A percentile compares a stretch with the other conserved stretches of the same genome.
Conservation (phyloP, 106 monocot species). For the Allium cepa region DNA sequence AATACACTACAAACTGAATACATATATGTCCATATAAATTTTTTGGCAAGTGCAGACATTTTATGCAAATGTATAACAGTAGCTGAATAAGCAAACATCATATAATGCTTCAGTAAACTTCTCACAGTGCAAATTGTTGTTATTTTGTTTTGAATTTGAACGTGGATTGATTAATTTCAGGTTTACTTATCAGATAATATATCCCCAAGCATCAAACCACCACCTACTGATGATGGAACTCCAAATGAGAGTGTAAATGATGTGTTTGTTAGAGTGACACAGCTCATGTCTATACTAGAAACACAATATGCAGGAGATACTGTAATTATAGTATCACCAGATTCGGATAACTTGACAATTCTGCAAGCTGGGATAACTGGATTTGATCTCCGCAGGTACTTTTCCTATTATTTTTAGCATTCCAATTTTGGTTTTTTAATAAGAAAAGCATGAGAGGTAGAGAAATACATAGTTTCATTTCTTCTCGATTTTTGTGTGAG, state of each 20-base stretch:
- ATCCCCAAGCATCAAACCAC: slow-evolving; percentile 74
- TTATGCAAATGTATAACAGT: too few species aligned
- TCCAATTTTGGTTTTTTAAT: not conserved
- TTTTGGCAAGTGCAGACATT: too few species aligned
- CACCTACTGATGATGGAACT: slow-evolving; percentile 70
- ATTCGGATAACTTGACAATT: slow-evolving; percentile 80
- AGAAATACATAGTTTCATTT: too few species aligned
- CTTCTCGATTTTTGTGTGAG: too few species aligned
- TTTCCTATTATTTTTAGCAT: not conserved
- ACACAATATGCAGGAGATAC: slow-evolving; percentile 87
- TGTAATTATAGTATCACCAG: slow-evolving; percentile 72
- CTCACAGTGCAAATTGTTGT: not conserved
- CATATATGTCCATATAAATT: too few species aligned
- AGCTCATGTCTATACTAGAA: slow-evolving; percentile 88
- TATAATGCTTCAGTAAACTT: too few species aligned
- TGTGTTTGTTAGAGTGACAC: slow-evolving; percentile 80
- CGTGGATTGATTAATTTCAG: slow-evolving; percentile 18
- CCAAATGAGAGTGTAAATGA: slow-evolving; percentile 91
- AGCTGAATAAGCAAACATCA: too few species aligned
- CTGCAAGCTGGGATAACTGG: slow-evolving; percentile 81
- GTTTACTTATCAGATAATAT: slow-evolving; percentile 69
- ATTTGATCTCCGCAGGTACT: slow-evolving; percentile 71
- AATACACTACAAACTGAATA: too few species aligned
- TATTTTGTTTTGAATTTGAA: not conserved
- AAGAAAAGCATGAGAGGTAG: not conserved